Conservation (phyloP, 1,284 basidiomycete species). For the Ceratobasidium papillatum region DNA sequence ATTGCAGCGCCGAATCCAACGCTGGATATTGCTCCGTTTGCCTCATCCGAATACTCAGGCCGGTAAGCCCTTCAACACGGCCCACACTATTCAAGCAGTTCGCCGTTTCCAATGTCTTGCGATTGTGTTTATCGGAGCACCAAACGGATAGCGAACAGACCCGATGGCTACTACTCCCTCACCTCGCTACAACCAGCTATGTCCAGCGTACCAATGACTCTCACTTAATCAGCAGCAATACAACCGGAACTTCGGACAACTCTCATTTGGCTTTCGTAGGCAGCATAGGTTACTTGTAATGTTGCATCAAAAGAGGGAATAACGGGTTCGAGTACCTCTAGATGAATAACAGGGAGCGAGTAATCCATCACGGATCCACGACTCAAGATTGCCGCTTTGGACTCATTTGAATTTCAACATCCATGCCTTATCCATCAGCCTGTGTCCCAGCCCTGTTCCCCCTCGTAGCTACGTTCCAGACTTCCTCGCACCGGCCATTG, state of each 20-base stretch:
- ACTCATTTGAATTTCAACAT: background rate
- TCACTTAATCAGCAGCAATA: background rate
- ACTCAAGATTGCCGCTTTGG: too few species aligned
- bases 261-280: too few species aligned
- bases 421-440: background rate
- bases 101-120: conserved; percentile 50
- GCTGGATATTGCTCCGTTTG: too few species aligned
- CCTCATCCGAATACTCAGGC: background rate
- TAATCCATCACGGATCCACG: too few species aligned
- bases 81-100: background rate
- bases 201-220: conserved; percentile 45
- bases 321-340: too few species aligned
- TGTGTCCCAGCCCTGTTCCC: background rate
- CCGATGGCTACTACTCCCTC: background rate
- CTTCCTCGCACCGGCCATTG: background rate
- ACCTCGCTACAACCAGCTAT: conserved; percentile 52
- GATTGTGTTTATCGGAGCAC: conserved; percentile 56
- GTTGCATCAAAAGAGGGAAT: too few species aligned
- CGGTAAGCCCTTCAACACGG: background rate
- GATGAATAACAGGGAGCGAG: too few species aligned
- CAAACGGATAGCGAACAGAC: conserved; percentile 46
- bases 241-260: too few species aligned
- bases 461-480: background rate
- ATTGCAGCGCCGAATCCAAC: too few species aligned
- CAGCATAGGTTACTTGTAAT: too few species aligned